These are phyloP conservation scores for Aegilops longissima DNA, from an alignment of 176 grass and related monocot genomes.

Conservation along the genomic window DNA sequence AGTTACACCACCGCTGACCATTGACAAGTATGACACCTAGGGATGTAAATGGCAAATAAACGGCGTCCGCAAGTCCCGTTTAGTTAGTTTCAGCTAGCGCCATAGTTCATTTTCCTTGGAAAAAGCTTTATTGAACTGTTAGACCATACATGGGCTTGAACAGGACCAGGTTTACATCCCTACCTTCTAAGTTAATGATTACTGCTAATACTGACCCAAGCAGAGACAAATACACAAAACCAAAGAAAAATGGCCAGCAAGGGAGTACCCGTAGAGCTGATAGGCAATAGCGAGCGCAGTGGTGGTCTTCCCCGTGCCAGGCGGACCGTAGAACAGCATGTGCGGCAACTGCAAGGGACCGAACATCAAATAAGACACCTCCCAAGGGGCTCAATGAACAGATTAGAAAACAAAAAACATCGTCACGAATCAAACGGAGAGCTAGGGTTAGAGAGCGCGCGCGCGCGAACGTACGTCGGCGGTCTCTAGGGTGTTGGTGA, in stretches of 20 bases:
- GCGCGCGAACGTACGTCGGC: conserved; percentile 45
- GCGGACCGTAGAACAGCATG: conserved; percentile 96
- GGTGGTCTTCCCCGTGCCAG: conserved; percentile 94
- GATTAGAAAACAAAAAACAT: not conserved
- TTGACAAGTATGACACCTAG: not conserved
- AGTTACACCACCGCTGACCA: not conserved
- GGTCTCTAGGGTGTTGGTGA: conserved; percentile 94
- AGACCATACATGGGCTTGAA: no score
- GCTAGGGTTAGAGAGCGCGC: conserved; percentile 3
- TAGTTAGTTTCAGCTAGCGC: no score
- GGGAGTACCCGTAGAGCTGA: conserved; percentile 85
- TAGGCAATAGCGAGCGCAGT: conserved; percentile 86
- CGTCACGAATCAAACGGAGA: not conserved
- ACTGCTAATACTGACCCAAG: not conserved
- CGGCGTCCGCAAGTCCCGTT: no score
- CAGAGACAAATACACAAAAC: not conserved
- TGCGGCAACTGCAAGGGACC: conserved; percentile 70
- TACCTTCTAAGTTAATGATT: conserved; percentile 1
- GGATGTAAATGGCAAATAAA: no score
- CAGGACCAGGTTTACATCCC: no score
- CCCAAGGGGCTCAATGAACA: not conserved
- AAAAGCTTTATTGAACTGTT: no score
- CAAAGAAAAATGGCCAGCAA: not conserved
- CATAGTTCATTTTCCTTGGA: no score
- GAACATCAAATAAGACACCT: conserved; percentile 23